These are phyloP conservation scores for Pseudocercospora eumusae DNA, from an alignment of 2,329 filamentous ascomycete species.

Conservation along the genomic window DNA sequence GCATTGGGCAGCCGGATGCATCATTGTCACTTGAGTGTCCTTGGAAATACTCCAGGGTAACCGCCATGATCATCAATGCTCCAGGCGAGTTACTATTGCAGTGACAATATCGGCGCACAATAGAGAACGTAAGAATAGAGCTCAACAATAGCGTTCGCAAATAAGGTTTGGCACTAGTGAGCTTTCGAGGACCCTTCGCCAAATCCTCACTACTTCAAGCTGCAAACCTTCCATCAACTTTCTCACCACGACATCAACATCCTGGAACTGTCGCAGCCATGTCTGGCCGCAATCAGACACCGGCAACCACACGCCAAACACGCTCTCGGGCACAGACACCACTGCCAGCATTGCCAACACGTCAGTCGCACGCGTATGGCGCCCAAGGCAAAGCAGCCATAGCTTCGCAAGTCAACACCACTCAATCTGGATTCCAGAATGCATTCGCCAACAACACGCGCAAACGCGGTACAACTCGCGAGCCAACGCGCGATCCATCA, in stretches of 20 bases:
- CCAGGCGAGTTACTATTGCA: background rate
- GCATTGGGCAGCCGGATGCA: background rate
- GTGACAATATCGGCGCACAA: too few species aligned
- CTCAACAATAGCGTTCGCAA: background rate
- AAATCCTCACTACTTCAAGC: conserved; percentile 3
- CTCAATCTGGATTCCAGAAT: conserved; percentile 19
- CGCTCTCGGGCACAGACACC: conserved; percentile 22
- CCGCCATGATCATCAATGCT: background rate
- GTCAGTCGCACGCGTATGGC: conserved; percentile 27
- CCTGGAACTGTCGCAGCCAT: background rate
- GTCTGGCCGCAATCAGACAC: conserved; percentile 10
- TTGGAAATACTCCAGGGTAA: background rate
- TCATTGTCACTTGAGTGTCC: background rate
- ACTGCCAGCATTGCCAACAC: conserved; percentile 21
- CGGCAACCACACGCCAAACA: conserved; percentile 13
- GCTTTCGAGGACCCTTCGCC: background rate
- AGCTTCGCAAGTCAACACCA: conserved; percentile 21
- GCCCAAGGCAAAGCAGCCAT: conserved; percentile 24
- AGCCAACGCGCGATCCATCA: conserved; percentile 1
- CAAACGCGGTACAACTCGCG: conserved; percentile 14
- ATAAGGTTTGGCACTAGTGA: background rate
- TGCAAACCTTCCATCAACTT: background rate
- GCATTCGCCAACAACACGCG: conserved; percentile 21
- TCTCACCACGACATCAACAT: background rate
- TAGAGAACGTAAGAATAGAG: too few species aligned